Evolutionary conservation across 495 filamentous ascomycete species (phyloP), one percentile per base, ranked within the genome.

Genomic region (Aspergillus heteromorphus): DNA sequence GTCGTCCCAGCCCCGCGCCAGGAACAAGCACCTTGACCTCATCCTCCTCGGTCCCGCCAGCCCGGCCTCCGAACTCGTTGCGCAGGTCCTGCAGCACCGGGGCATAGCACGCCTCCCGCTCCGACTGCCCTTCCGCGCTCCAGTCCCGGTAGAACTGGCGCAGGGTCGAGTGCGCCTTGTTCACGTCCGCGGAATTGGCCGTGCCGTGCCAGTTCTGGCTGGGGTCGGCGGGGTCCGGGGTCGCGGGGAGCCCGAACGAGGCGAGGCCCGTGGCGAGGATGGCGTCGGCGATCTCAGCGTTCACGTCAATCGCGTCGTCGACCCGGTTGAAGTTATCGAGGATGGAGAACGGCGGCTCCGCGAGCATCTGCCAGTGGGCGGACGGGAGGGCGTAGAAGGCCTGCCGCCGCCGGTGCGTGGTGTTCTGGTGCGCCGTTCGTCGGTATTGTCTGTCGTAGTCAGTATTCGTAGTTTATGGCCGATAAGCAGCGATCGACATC

Each of bases 71-170:
- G 60, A 84, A 83, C 59, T 87, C 80, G 4, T 63, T 60, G 4
- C 71, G 66, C 18, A 97, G 73, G 27, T 83, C 84, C 18, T 67
- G 57, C 45, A 92, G 72, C 3, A 97, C 78, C 0, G 88, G 89
- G 1, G 72, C 76, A 66, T 91, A 92, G 68, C 86, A 91, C 9
- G 82, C 83, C 4, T 81, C 73, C 5, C 95, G 78, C 72, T 99
- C 93, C 0, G 65, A 51, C 17, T 66, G 69, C 3, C 92, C 93
- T 60, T 88, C 92, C 8, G 76, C 78, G 38, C 88, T 90, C 93
- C 93, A 99, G 67, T 99, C 93, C 6, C 93, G 88, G 65, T 90
- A 97, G 62, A 99, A 88, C 65, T 99, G 93, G 18, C 91, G 79
- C 47, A 99, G 76, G 6, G 90, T 96, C 48, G 88, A 92, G 56